Evolutionary conservation across 176 grass and related monocot species (phyloP).

Genomic region (Chrysopogon serrulatus): DNA sequence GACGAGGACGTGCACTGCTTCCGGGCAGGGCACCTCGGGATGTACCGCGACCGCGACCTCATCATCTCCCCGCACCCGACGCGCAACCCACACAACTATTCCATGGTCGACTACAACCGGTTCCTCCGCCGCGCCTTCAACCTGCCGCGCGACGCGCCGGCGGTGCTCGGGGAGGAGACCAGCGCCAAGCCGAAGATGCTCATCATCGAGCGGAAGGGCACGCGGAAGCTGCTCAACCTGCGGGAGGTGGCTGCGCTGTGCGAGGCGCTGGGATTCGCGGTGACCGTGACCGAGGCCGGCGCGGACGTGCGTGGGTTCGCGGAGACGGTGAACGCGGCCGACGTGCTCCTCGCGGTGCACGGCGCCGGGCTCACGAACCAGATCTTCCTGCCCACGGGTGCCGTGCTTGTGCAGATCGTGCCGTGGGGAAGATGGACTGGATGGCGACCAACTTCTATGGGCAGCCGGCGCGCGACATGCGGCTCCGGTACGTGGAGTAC

Average conservation of each 20-base stretch:
- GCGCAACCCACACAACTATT: slow-evolving; percentile 42
- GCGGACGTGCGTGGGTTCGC: slow-evolving; percentile 49
- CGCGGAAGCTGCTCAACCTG: slow-evolving; percentile 50
- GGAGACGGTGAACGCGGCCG: slow-evolving; percentile 51
- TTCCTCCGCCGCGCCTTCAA: slow-evolving; percentile 37
- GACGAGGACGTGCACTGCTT: slow-evolving; percentile 72
- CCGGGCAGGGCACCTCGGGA: slow-evolving; percentile 15
- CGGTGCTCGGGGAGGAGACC: slow-evolving; percentile 32
- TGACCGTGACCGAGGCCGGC: slow-evolving; percentile 40
- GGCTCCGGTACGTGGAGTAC: slow-evolving; percentile 80
- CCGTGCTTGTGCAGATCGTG: slow-evolving; percentile 69
- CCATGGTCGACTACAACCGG: slow-evolving; percentile 58
- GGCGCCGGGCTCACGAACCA: slow-evolving; percentile 82
- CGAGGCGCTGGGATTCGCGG: slow-evolving; percentile 40
- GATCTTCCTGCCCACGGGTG: slow-evolving; percentile 70
- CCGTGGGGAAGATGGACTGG: slow-evolving; percentile 85
- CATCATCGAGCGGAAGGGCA: slow-evolving; percentile 46
- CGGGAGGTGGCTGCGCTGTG: background rate
- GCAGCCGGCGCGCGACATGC: slow-evolving; percentile 60
- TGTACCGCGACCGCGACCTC: slow-evolving; percentile 54
- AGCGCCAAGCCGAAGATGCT: slow-evolving; percentile 17
- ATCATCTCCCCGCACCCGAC: slow-evolving; percentile 43
- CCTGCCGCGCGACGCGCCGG: slow-evolving; percentile 11
- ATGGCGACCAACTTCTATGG: slow-evolving; percentile 64
- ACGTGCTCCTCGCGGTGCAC: slow-evolving; percentile 76